Percentiles rank a stretch among this genome's conserved stretches.
Evolutionary conservation across 495 filamentous ascomycete species (phyloP).

Genomic region (Aspergillus affinis): DNA sequence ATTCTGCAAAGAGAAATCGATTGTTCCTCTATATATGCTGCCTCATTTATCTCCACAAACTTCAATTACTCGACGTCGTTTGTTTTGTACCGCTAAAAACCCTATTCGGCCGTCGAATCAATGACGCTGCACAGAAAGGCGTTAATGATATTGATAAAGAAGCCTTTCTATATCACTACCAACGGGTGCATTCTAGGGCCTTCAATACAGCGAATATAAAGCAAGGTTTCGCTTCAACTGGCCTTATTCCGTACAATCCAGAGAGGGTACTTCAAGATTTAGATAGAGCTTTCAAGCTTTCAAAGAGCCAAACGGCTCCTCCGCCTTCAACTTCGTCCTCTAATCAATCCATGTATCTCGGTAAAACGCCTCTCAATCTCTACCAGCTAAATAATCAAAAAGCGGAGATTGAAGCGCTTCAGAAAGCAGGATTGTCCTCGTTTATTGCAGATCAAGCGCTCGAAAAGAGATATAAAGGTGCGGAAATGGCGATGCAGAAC

Average conservation of each 20-base stretch:
- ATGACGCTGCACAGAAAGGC: background rate
- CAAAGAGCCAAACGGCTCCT: background rate
- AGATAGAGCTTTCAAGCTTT: too few species aligned
- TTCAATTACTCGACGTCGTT: background rate
- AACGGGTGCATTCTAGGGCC: background rate
- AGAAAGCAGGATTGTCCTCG: background rate
- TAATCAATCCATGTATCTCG: slow-evolving; percentile 1
- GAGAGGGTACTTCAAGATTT: background rate
- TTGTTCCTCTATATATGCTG: background rate
- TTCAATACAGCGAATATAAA: background rate
- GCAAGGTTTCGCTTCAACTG: background rate
- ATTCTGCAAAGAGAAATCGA: too few species aligned
- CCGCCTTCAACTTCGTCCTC: background rate
- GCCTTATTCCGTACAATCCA: background rate
- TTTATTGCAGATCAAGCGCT: background rate
- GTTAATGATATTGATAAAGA: background rate
- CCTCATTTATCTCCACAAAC: too few species aligned
- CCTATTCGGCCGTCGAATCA: background rate
- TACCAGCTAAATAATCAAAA: slow-evolving; percentile 1
- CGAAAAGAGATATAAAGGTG: background rate
- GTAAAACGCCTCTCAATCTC: slow-evolving; percentile 1
- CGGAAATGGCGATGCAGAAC: too few species aligned
- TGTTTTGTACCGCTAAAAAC: slow-evolving; percentile 1
- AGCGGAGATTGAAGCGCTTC: background rate
- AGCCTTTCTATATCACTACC: background rate